Conservation (phyloP, 192 early-diverging fungal genomes). For the Coemansia sp. region DNA sequence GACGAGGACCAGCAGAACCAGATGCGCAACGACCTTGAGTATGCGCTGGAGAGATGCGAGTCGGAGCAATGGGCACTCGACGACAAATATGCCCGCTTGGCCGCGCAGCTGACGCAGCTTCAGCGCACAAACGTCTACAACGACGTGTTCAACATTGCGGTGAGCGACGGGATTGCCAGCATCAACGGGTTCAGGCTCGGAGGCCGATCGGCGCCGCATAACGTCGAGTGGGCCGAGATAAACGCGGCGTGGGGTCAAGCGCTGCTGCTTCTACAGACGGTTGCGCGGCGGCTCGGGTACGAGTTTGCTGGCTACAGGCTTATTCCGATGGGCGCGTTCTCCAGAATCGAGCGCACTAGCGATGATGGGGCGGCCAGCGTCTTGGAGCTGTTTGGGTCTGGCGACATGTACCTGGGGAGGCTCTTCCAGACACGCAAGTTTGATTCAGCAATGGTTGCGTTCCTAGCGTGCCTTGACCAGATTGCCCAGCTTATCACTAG, state of each 20-base stretch:
- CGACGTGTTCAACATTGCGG: constrained; percentile 87
- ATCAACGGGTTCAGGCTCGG: constrained; percentile 95
- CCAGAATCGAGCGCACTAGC: constrained; percentile 80
- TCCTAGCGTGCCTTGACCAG: constrained; percentile 87
- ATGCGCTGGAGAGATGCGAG: constrained; percentile 63
- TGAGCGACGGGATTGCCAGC: constrained; percentile 83
- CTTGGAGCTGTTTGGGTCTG: constrained; percentile 84
- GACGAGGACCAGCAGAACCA: constrained; percentile 57
- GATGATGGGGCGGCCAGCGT: constrained; percentile 60
- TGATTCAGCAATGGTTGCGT: constrained; percentile 85
- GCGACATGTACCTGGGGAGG: constrained; percentile 73
- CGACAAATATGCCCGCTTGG: constrained; percentile 73
- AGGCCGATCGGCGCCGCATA: constrained; percentile 65
- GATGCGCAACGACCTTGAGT: constrained; percentile 72
- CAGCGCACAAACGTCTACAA: constrained; percentile 94
- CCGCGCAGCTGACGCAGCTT: constrained; percentile 75
- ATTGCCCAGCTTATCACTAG: constrained; percentile 78
- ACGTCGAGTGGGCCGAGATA: constrained; percentile 94
- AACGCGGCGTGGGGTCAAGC: constrained; percentile 96
- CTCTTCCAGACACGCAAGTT: constrained; percentile 84
- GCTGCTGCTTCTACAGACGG: constrained; percentile 79
- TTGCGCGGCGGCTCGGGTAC: constrained; percentile 82
- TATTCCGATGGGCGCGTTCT: constrained; percentile 90
- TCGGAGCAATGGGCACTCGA: constrained; percentile 79
- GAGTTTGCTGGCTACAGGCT: constrained; percentile 81